Evolutionary conservation across 1,284 basidiomycete species (phyloP).

Genomic region (Sporisorium exsertum): DNA sequence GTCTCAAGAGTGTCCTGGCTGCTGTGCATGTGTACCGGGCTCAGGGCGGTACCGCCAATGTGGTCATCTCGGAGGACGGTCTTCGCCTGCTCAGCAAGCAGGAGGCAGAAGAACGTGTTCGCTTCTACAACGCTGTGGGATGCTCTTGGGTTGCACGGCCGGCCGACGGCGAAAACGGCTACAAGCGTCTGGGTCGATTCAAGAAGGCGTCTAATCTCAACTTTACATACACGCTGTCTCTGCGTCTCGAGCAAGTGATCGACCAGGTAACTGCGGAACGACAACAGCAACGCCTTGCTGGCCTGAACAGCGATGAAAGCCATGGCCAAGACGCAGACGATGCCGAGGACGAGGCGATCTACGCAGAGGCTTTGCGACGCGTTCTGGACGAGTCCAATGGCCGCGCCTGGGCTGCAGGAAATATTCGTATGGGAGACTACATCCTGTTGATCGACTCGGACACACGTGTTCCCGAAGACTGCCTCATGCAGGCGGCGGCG

Average conservation of each 20-base stretch:
- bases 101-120: background rate
- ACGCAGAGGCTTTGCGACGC: conserved; percentile 3
- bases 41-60: background rate
- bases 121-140: background rate
- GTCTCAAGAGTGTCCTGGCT: background rate
- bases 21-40: background rate
- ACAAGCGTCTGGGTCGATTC: conserved; percentile 68
- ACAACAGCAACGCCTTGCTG: too few species aligned
- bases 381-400: conserved; percentile 16
- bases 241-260: conserved; percentile 75
- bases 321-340: background rate
- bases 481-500: conserved; percentile 83
- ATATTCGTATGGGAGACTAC: conserved; percentile 55
- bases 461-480: conserved; percentile 85
- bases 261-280: too few species aligned
- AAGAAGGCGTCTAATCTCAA: conserved; percentile 93
- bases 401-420: conserved; percentile 69
- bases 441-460: conserved; percentile 75
- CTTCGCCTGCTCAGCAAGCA: background rate
- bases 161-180: background rate
- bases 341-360: background rate
- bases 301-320: background rate
- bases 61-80: background rate
- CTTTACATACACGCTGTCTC: conserved; percentile 79
- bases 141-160: background rate